A percentile compares a stretch with the other conserved stretches of the same genome.
Conservation (phyloP, 371 early-diverging fungal species). For the Actinomucor elegans region DNA sequence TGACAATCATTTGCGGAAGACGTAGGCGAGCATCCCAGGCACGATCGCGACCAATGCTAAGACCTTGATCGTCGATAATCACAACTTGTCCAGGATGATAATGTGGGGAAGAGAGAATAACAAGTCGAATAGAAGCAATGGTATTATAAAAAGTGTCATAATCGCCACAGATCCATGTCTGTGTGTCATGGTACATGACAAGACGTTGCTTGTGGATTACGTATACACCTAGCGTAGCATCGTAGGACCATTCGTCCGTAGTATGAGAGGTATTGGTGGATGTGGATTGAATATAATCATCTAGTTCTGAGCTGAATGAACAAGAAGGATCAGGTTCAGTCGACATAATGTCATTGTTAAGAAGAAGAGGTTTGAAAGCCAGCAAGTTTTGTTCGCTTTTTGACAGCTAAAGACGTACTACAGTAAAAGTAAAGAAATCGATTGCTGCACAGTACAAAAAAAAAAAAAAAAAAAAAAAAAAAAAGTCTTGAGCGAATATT, state of each 20-base stretch:
- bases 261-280: too few relatives aligned
- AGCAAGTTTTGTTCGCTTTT: too few relatives aligned
- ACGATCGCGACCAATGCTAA: slow-evolving; percentile 44
- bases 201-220: slow-evolving; percentile 12
- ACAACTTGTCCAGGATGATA: slow-evolving; percentile 25
- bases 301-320: too few relatives aligned
- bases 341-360: too few relatives aligned
- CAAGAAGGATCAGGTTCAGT: too few relatives aligned
- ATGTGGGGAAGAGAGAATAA: slow-evolving; percentile 32
- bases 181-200: slow-evolving; percentile 18
- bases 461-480: too few relatives aligned
- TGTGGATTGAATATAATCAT: too few relatives aligned
- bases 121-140: slow-evolving; percentile 25
- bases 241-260: slow-evolving; percentile 11
- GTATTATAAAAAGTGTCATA: slow-evolving; percentile 16
- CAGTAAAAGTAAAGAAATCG: too few relatives aligned
- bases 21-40: slow-evolving; percentile 37
- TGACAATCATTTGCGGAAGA: slow-evolving; percentile 43
- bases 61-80: slow-evolving; percentile 37
- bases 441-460: too few relatives aligned
- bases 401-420: too few relatives aligned
- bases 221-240: slow-evolving; percentile 9
- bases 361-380: too few relatives aligned
- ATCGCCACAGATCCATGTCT: slow-evolving; percentile 20
- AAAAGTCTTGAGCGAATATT: too few relatives aligned